Evolutionary conservation across 2,329 filamentous ascomycete genomes (phyloP).

Genomic region (Neofusicoccum ribis): DNA sequence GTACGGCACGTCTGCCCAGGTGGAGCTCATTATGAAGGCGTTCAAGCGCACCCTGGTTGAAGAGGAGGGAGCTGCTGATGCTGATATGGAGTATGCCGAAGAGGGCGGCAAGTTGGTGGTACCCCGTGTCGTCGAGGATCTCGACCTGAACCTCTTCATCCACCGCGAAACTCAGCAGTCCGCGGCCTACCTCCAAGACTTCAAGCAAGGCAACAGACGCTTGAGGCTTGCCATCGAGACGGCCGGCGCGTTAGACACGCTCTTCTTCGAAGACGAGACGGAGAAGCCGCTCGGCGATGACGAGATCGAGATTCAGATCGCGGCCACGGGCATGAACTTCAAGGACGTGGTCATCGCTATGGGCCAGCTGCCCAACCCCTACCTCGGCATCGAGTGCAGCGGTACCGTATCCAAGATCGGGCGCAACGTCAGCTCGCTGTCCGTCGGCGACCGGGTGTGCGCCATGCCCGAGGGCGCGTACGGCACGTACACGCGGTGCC

Average conservation of each 20-base stretch:
- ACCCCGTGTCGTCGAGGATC: conserved; percentile 13
- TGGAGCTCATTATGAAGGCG: conserved; percentile 2
- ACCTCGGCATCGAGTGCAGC: conserved; percentile 23
- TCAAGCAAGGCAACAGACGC: background rate
- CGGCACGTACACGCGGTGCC: conserved; percentile 10
- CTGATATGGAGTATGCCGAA: conserved; percentile 17
- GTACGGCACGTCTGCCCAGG: background rate
- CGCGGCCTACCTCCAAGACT: conserved; percentile 10
- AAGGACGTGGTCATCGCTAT: conserved; percentile 23
- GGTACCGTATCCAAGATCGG: conserved; percentile 26
- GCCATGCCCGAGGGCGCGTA: conserved; percentile 19
- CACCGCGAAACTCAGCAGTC: background rate
- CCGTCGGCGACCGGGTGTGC: conserved; percentile 21
- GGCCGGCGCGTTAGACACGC: conserved; percentile 10
- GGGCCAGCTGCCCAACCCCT: conserved; percentile 24
- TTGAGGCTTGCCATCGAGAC: conserved; percentile 9
- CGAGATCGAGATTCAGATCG: conserved; percentile 30
- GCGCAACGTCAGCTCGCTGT: conserved; percentile 11
- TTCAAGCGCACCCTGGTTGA: background rate
- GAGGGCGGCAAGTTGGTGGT: conserved; percentile 2
- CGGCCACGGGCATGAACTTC: conserved; percentile 19
- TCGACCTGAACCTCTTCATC: conserved; percentile 3
- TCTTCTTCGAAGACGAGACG: conserved; percentile 15
- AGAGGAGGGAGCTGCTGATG: background rate
- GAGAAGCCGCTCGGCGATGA: conserved; percentile 22